A percentile compares a stretch with the other conserved stretches of the same genome.
phyloP scores from a whole-genome alignment of 495 filamentous ascomycete genomes.

The Rostrohypoxylon terebratum region DNA sequence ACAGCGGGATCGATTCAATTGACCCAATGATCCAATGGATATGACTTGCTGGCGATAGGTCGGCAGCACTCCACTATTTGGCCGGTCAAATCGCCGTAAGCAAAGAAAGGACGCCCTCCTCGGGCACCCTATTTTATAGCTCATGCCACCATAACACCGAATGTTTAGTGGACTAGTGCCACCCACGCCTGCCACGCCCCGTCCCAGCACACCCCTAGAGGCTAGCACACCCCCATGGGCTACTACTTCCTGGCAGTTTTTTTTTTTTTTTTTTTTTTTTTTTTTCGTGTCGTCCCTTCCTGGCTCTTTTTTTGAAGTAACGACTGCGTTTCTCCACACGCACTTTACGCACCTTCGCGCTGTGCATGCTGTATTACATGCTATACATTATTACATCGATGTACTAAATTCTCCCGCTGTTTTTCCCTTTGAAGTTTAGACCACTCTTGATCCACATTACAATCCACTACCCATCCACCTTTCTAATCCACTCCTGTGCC shows the following conservation, averaged over 20 bases:
- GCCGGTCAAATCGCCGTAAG: conserved; percentile 65
- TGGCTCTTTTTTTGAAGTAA: conserved; percentile 6
- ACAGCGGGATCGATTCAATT: conserved; percentile 30
- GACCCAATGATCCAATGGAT: conserved; percentile 8
- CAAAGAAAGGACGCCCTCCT: conserved; percentile 42
- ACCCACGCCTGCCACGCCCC: conserved; percentile 26
- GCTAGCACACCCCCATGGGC: conserved; percentile 26
- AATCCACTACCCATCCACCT: conserved; percentile 2
- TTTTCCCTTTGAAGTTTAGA: conserved; percentile 27
- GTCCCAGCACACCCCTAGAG: conserved; percentile 8
- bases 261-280: background rate
- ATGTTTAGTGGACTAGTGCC: conserved; percentile 43
- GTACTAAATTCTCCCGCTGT: conserved; percentile 39
- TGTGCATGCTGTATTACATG: background rate
- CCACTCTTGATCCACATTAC: background rate
- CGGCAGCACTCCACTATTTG: conserved; percentile 65
- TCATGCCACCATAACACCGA: conserved; percentile 51
- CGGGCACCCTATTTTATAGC: conserved; percentile 50
- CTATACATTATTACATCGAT: too few species aligned
- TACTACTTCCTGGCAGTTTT: conserved; percentile 1
- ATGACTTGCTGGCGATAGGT: conserved; percentile 49
- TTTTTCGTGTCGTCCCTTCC: background rate
- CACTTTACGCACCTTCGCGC: conserved; percentile 1
- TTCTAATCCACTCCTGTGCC: conserved; percentile 28
- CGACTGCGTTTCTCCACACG: conserved; percentile 14